These are phyloP conservation scores for Westerdykella sp. DNA, from an alignment of 2,329 filamentous ascomycete species.

Conservation along the genomic window DNA sequence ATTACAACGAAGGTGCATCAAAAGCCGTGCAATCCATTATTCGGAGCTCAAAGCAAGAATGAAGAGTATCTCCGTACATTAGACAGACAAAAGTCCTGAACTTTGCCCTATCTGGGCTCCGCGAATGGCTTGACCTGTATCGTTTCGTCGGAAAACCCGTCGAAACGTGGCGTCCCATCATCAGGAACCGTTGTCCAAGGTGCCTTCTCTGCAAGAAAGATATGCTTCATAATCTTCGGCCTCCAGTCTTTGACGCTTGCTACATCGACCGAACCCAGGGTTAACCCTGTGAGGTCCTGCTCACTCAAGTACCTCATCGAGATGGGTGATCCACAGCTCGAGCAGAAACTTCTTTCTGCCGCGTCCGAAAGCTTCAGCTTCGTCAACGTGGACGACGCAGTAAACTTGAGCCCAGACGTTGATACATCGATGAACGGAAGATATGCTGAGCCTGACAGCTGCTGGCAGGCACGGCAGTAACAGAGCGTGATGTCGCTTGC, in stretches of 20 bases:
- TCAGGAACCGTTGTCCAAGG: conserved; percentile 25
- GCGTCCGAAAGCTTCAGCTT: conserved; percentile 34
- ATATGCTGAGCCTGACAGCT: conserved; percentile 43
- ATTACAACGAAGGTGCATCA: no score
- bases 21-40: no score
- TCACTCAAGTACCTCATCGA: conserved; percentile 39
- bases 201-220: conserved; percentile 41
- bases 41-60: no score
- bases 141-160: not conserved
- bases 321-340: conserved; percentile 43
- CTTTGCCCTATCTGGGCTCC: not conserved
- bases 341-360: conserved; percentile 43
- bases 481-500: conserved; percentile 39
- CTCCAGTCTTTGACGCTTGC: conserved; percentile 30
- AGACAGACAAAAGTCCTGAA: no score
- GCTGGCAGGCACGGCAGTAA: conserved; percentile 47
- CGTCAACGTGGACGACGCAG: conserved; percentile 22
- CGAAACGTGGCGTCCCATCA: conserved; percentile 15
- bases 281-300: conserved; percentile 21
- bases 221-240: conserved; percentile 31
- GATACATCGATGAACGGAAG: conserved; percentile 40
- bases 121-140: not conserved
- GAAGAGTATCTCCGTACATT: no score
- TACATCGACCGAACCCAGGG: conserved; percentile 40
- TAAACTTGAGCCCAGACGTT: conserved; percentile 30